Conservation (phyloP, 1,139 yeast species). For the Torulaspora globosa region DNA sequence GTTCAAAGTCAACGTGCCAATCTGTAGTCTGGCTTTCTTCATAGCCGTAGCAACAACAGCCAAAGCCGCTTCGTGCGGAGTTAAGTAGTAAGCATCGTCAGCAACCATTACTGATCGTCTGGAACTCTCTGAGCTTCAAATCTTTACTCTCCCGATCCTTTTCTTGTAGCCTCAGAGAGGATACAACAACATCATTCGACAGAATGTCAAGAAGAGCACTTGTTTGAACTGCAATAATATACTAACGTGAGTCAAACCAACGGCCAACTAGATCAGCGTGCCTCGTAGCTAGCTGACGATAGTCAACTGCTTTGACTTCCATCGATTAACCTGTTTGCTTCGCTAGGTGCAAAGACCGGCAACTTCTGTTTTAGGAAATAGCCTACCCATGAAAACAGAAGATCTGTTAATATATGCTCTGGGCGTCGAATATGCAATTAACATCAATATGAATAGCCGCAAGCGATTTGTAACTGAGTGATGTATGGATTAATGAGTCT, state of each 20-base stretch:
- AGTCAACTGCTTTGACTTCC: background rate
- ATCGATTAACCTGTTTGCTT: background rate
- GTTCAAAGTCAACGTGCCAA: conserved; percentile 55
- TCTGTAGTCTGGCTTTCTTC: conserved; percentile 67
- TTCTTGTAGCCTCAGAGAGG: background rate
- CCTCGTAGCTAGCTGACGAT: too few species aligned
- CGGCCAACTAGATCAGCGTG: background rate
- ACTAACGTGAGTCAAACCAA: too few species aligned
- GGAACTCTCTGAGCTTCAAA: background rate
- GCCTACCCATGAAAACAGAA: background rate
- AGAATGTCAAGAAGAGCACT: background rate
- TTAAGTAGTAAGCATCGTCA: conserved; percentile 54
- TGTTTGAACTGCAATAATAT: too few species aligned
- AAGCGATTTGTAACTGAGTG: background rate
- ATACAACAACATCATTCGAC: background rate
- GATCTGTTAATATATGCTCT: background rate
- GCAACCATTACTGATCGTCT: conserved; percentile 26
- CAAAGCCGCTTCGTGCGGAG: conserved; percentile 74
- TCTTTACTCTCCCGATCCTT: too few species aligned
- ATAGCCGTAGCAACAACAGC: conserved; percentile 80
- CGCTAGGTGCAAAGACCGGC: background rate
- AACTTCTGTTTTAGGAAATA: background rate
- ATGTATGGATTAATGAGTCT: background rate
- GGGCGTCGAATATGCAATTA: background rate
- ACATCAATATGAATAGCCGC: background rate